Evolutionary conservation across 2,329 filamentous ascomycete species (phyloP), one percentile per base, ranked within the genome.

Genomic region (Epichloe baconii): DNA sequence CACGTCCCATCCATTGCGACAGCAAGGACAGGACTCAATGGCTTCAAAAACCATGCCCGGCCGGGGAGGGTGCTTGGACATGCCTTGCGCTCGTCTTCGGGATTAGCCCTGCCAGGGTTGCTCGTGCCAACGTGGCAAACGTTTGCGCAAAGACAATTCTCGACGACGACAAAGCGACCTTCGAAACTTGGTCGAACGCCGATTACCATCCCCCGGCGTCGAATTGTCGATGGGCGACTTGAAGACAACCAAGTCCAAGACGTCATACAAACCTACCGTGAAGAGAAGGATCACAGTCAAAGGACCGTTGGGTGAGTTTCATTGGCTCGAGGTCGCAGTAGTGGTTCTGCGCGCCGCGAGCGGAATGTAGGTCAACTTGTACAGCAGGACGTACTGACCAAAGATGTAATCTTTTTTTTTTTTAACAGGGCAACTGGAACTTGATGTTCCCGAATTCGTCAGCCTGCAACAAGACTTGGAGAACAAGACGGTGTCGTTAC

Each of bases 161-260:
- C 86, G 52, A 83, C 81, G 42, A 85, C 87, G 43, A 65, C 80
- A 49, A 68, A 70, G 64, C 75, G 76, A 59, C 70, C 75, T 52
- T 96, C 91, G 44, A 93, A 96, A 75, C 85, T 98, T 55, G 93
- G 93, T 60, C 78, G 82, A 59, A 86, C 86, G 54, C 79, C 86
- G 23, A 78, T 95, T 49, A 83, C 87, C 50, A 76, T 95, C 35
- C 91, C 91, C 86, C 0, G 86, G 88, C 56, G 93, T 98, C 52
- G 85, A 85, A 48, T 75, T 98, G 42, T 71, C 79, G 11, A 71
- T 90, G 52, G 77, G 85, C 54, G 78, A 88, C 53, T 78, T 82
- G 4, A 69, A 66, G 49, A 61, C 74, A 34, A 71, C 72, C 62
- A 73, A 68, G 57, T 75, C 78, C 55, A 70, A 72, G 50, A 82